These are phyloP conservation scores for Penicillium sp. DNA, from an alignment of 2,329 filamentous ascomycete species.

Conservation along the genomic window DNA sequence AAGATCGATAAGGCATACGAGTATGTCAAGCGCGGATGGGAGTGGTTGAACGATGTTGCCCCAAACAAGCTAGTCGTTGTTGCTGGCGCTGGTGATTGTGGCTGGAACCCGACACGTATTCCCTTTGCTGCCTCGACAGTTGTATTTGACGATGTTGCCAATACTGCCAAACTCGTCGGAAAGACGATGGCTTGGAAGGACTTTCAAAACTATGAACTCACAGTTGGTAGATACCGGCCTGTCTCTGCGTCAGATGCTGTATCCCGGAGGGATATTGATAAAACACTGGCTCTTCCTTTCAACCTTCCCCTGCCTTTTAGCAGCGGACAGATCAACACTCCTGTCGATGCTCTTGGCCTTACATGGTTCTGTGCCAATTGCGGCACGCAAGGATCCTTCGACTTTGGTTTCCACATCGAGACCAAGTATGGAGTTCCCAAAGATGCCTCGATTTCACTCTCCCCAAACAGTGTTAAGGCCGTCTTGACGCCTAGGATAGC, in stretches of 20 bases:
- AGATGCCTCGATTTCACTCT: slow-evolving; percentile 1
- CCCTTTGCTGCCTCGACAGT: slow-evolving; percentile 28
- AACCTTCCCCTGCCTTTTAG: slow-evolving; percentile 23
- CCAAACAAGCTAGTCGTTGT: slow-evolving; percentile 27
- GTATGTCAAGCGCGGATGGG: slow-evolving; percentile 24
- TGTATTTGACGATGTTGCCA: slow-evolving; percentile 21
- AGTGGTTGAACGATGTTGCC: slow-evolving; percentile 28
- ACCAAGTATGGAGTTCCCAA: neutral
- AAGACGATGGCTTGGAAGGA: slow-evolving; percentile 25
- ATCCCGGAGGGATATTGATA: slow-evolving; percentile 18
- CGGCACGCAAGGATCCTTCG: slow-evolving; percentile 27
- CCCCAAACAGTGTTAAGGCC: slow-evolving; percentile 23
- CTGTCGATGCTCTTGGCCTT: slow-evolving; percentile 13
- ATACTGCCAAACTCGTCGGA: slow-evolving; percentile 24
- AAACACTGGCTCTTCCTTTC: slow-evolving; percentile 22
- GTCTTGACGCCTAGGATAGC: slow-evolving; percentile 25
- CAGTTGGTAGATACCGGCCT: slow-evolving; percentile 18
- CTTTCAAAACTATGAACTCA: slow-evolving; percentile 28
- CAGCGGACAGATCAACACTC: slow-evolving; percentile 18
- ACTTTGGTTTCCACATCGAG: slow-evolving; percentile 7
- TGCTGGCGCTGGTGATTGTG: slow-evolving; percentile 28
- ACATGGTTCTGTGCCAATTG: slow-evolving; percentile 17
- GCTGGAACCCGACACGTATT: slow-evolving; percentile 27
- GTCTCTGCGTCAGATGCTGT: neutral
- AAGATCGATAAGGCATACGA: slow-evolving; percentile 18